phyloP scores from a whole-genome alignment of 1,284 basidiomycete species.

The Leccinum variabile region DNA sequence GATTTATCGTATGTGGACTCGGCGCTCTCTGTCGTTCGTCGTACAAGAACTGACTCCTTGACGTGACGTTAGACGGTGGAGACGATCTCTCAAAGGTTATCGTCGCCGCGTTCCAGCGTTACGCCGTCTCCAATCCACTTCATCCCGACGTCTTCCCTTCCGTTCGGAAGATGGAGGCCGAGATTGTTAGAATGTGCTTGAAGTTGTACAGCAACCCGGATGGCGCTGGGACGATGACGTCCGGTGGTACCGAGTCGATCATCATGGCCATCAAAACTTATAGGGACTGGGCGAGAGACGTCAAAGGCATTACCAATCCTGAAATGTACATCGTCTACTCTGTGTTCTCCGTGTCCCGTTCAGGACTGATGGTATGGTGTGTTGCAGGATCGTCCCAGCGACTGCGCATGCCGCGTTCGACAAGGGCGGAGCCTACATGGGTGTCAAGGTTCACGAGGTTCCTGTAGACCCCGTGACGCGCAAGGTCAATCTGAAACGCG shows the following conservation, averaged over 20 bases:
- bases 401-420: conserved; percentile 95
- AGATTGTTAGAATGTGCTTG: conserved; percentile 93
- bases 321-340: conserved; percentile 74
- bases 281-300: conserved; percentile 86
- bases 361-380: neutral
- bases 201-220: conserved; percentile 82
- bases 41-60: conserved; percentile 2
- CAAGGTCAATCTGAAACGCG: conserved; percentile 74
- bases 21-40: neutral
- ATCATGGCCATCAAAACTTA: conserved; percentile 93
- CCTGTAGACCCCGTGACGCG: conserved; percentile 85
- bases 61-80: conserved; percentile 65
- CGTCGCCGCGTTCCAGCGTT: conserved; percentile 67
- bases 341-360: neutral
- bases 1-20: conserved; percentile 71
- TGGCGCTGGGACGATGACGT: conserved; percentile 90
- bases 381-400: conserved; percentile 72
- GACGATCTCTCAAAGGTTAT: conserved; percentile 76
- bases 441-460: conserved; percentile 89
- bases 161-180: conserved; percentile 96
- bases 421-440: conserved; percentile 89
- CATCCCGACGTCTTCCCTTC: conserved; percentile 97
- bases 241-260: conserved; percentile 96
- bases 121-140: conserved; percentile 85
- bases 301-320: conserved; percentile 87